Evolutionary conservation across 1,284 basidiomycete species (phyloP).

Genomic region (Abortiporus biennis): DNA sequence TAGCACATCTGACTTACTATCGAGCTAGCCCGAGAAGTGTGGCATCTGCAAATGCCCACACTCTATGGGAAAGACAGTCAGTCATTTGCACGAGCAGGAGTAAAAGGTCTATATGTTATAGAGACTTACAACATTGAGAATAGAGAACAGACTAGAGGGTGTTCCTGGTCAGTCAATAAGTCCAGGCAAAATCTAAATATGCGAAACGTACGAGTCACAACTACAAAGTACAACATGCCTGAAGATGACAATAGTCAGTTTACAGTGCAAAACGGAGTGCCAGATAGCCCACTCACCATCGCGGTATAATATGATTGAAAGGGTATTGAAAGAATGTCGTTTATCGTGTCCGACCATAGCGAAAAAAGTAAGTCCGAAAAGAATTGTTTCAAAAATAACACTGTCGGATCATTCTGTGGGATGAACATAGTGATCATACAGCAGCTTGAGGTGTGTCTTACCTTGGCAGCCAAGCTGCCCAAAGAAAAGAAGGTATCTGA

Average conservation of each 20-base stretch:
- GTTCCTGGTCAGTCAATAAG: neutral
- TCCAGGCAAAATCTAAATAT: neutral
- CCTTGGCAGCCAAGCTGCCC: constrained; percentile 26
- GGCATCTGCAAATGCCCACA: constrained; percentile 26
- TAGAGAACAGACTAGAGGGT: constrained; percentile 23
- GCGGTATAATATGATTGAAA: constrained; percentile 24
- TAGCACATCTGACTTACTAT: constrained; percentile 17
- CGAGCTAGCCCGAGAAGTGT: constrained; percentile 25
- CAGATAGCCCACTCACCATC: constrained; percentile 17
- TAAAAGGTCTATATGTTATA: too few relatives aligned
- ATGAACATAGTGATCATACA: neutral
- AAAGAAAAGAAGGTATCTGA: constrained; percentile 23
- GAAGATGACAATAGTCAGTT: neutral
- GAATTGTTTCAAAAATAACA: constrained; percentile 24
- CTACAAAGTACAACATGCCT: constrained; percentile 27
- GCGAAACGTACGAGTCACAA: constrained; percentile 19
- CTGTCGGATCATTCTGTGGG: constrained; percentile 9
- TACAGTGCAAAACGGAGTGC: neutral
- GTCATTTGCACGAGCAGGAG: too few relatives aligned
- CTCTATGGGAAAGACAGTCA: constrained; percentile 10
- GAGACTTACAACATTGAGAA: constrained; percentile 22
- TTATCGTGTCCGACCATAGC: constrained; percentile 20
- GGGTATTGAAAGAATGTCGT: constrained; percentile 19
- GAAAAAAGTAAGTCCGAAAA: constrained; percentile 22
- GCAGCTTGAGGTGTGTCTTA: constrained; percentile 8